phyloP scores from a whole-genome alignment of 1,284 basidiomycete species.

The Cutaneotrichosporon cutaneum region DNA sequence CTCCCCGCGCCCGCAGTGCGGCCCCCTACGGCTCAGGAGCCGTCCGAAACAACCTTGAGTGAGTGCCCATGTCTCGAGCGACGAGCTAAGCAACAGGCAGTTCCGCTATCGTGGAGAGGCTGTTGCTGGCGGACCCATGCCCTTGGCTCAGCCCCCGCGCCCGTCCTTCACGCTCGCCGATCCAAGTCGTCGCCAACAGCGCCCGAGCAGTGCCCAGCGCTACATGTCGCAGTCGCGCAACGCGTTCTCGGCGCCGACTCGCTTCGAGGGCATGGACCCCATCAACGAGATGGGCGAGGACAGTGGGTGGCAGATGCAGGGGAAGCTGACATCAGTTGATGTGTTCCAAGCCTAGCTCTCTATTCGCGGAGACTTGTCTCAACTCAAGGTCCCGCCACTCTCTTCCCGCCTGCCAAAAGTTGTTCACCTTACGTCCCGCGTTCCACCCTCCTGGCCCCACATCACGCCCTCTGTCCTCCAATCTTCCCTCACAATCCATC shows the following conservation, averaged over 20 bases:
- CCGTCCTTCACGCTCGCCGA: constrained; percentile 13
- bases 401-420: too few relatives aligned
- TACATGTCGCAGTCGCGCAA: not conserved
- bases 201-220: not conserved
- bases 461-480: too few relatives aligned
- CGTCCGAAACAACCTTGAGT: constrained; percentile 12
- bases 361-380: too few relatives aligned
- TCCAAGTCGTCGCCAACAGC: not conserved
- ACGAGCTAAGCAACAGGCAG: constrained; percentile 4
- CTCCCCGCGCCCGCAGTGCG: not conserved
- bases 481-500: too few relatives aligned
- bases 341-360: not conserved
- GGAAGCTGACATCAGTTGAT: not conserved
- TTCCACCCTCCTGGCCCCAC: too few relatives aligned
- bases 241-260: not conserved
- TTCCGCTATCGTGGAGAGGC: constrained; percentile 6
- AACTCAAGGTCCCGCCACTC: too few relatives aligned
- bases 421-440: too few relatives aligned
- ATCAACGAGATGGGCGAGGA: not conserved
- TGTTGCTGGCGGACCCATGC: not conserved
- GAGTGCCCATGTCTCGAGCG: not conserved
- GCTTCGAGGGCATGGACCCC: not conserved
- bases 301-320: not conserved
- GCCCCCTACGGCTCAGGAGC: not conserved
- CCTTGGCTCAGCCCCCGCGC: not conserved